A percentile compares a stretch with the other conserved stretches of the same genome.
These are phyloP conservation scores for Venturiaceae sp. DNA, from an alignment of 2,329 filamentous ascomycete genomes.

Conservation along the genomic window DNA sequence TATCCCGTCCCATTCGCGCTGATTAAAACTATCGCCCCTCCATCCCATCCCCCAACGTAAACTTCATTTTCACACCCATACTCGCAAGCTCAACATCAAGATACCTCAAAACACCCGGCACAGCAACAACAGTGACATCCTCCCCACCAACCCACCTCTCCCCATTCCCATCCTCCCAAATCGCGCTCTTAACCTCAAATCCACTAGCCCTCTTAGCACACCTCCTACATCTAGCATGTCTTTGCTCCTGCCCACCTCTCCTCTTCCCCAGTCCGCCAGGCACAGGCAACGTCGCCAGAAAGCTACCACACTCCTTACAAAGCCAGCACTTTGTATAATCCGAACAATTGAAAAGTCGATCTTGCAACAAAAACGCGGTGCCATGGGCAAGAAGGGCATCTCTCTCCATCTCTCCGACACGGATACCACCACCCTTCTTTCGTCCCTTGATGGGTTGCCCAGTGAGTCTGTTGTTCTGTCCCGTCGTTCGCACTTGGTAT, in stretches of 20 bases:
- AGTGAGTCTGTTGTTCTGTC: slow-evolving; percentile 80
- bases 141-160: slow-evolving; percentile 79
- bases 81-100: slow-evolving; percentile 90
- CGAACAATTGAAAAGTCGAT: slow-evolving; percentile 92
- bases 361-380: slow-evolving; percentile 87
- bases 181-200: slow-evolving; percentile 51
- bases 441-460: slow-evolving; percentile 96
- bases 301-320: slow-evolving; percentile 81
- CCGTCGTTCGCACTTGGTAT: slow-evolving; percentile 94
- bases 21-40: too few species aligned
- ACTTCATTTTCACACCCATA: slow-evolving; percentile 95
- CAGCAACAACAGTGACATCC: slow-evolving; percentile 81
- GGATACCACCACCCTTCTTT: slow-evolving; percentile 94
- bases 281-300: slow-evolving; percentile 77
- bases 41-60: slow-evolving; percentile 49
- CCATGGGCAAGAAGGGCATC: slow-evolving; percentile 92
- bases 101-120: slow-evolving; percentile 87
- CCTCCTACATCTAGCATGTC: slow-evolving; percentile 22
- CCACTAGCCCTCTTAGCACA: slow-evolving; percentile 34
- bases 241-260: slow-evolving; percentile 12
- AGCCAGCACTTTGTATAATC: slow-evolving; percentile 88
- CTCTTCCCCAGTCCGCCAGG: slow-evolving; percentile 36
- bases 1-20: too few species aligned
- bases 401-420: slow-evolving; percentile 98
- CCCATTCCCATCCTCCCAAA: slow-evolving; percentile 87